Percentiles rank a stretch among this genome's conserved stretches.
Conservation (phyloP, 371 early-diverging fungal genomes). For the Apophysomyces trapeziformis region DNA sequence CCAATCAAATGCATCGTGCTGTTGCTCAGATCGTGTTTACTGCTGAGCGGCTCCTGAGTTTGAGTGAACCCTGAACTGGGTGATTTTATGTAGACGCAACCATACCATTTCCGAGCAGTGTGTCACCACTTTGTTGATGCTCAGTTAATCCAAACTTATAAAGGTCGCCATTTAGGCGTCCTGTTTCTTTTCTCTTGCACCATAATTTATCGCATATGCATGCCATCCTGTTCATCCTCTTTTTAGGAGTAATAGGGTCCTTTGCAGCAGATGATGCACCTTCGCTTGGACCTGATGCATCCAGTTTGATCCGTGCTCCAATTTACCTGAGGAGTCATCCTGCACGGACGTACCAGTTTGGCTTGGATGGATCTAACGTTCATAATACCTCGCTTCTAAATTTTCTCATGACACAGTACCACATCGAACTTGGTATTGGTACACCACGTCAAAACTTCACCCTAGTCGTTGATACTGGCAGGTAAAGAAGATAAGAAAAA, state of each 20-base stretch:
- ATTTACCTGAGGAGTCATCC: background rate
- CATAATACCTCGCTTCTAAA: slow-evolving; percentile 27
- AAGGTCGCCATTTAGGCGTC: too few species aligned
- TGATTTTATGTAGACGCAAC: too few species aligned
- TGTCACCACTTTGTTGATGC: too few species aligned
- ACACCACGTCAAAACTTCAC: slow-evolving; percentile 44
- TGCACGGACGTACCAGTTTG: background rate
- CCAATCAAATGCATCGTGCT: too few species aligned
- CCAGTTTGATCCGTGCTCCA: background rate
- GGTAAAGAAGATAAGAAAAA: background rate
- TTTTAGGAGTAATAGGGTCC: background rate
- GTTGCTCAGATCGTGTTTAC: too few species aligned
- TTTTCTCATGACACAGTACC: slow-evolving; percentile 31
- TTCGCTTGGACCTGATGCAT: background rate
- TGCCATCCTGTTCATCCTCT: background rate
- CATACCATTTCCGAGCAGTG: too few species aligned
- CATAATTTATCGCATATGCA: background rate
- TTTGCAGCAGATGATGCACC: background rate
- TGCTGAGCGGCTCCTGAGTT: too few species aligned
- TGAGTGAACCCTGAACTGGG: too few species aligned
- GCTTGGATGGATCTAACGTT: slow-evolving; percentile 1
- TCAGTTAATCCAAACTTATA: too few species aligned
- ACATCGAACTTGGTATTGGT: slow-evolving; percentile 35
- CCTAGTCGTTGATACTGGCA: slow-evolving; percentile 29
- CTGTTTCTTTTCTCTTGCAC: too few species aligned